Conservation (phyloP, 352 stramenopile genomes). For the Phytophthora uliginosa region DNA sequence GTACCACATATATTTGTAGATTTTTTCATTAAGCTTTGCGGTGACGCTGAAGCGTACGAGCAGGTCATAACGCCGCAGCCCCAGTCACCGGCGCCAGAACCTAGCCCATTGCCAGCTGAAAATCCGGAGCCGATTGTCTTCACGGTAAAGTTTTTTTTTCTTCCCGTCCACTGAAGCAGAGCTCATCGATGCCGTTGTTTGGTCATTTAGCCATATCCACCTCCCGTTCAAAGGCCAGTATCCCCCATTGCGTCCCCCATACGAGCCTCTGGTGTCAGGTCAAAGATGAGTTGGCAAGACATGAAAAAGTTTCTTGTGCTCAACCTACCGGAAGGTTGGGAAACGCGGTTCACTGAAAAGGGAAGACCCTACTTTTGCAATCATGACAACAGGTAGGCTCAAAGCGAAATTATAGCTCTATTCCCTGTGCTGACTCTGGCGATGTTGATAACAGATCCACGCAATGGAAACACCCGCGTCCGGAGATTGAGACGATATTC, state of each 20-base stretch:
- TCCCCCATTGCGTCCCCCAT: slow-evolving; percentile 42
- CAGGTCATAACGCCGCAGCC: slow-evolving; percentile 27
- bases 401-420: not conserved
- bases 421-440: not conserved
- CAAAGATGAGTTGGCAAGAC: slow-evolving; percentile 79
- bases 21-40: slow-evolving; percentile 83
- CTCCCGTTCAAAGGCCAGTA: slow-evolving; percentile 17
- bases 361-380: slow-evolving; percentile 89
- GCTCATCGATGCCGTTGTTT: not conserved
- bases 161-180: not conserved
- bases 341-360: slow-evolving; percentile 85
- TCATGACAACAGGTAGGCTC: slow-evolving; percentile 66
- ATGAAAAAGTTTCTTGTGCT: slow-evolving; percentile 79
- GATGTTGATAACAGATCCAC: slow-evolving; percentile 59
- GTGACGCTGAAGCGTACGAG: slow-evolving; percentile 67
- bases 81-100: slow-evolving; percentile 13
- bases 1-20: slow-evolving; percentile 38
- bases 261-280: slow-evolving; percentile 14
- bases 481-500: slow-evolving; percentile 82
- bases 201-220: slow-evolving; percentile 28
- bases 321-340: slow-evolving; percentile 83
- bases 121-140: slow-evolving; percentile 29
- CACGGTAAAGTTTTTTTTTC: slow-evolving; percentile 22
- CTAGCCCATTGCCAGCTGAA: slow-evolving; percentile 19
- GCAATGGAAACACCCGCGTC: slow-evolving; percentile 85